Evolutionary conservation across 2,329 filamentous ascomycete genomes (phyloP).

Genomic region (Fusarium robinianum): DNA sequence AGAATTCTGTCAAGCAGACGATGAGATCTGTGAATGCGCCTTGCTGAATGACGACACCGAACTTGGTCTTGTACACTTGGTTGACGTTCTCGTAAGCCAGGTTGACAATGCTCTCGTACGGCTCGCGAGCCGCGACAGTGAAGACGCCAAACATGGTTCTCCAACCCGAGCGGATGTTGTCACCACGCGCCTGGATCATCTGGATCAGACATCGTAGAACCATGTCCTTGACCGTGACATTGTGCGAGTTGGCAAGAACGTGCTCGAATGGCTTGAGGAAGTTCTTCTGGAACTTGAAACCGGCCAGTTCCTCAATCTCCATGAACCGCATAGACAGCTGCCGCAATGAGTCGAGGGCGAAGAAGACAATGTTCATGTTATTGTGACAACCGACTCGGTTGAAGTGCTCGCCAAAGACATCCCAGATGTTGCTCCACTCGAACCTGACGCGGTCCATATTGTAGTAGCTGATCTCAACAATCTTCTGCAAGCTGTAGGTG

Average conservation of each 20-base stretch:
- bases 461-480: conserved; percentile 99
- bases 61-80: conserved; percentile 92
- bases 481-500: conserved; percentile 96
- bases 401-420: conserved; percentile 96
- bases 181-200: conserved; percentile 96
- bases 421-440: conserved; percentile 98
- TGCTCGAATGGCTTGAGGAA: conserved; percentile 98
- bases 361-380: conserved; percentile 97
- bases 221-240: conserved; percentile 96
- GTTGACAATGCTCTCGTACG: conserved; percentile 93
- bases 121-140: conserved; percentile 90
- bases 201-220: conserved; percentile 94
- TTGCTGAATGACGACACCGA: conserved; percentile 94
- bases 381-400: conserved; percentile 96
- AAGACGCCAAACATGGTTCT: conserved; percentile 99
- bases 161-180: conserved; percentile 98
- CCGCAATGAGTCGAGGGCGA: conserved; percentile 90
- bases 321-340: conserved; percentile 98
- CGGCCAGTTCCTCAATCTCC: conserved; percentile 95
- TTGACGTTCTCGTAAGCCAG: conserved; percentile 96
- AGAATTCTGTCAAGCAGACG: conserved; percentile 96
- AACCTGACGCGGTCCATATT: conserved; percentile 99
- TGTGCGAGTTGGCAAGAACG: conserved; percentile 90
- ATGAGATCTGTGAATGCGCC: conserved; percentile 96
- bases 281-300: conserved; percentile 99